A percentile compares a stretch with the other conserved stretches of the same genome.
Evolutionary conservation across 169 alveolate species (phyloP).

Genomic region (Cryptosporidium andersoni): DNA sequence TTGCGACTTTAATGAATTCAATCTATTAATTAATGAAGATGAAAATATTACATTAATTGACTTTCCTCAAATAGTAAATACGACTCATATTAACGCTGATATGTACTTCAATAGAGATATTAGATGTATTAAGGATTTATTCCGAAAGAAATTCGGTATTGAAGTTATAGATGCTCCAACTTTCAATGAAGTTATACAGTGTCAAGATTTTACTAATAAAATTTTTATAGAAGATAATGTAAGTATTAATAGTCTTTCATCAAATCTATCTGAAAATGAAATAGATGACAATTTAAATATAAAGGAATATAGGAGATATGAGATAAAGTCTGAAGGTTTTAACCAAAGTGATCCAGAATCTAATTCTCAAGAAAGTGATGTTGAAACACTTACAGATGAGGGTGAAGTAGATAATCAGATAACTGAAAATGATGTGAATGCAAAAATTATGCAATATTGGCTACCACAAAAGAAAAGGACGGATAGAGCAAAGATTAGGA

Average conservation of each 20-base stretch:
- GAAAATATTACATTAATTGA: constrained; percentile 88
- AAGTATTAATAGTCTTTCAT: constrained; percentile 79
- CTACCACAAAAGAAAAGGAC: constrained; percentile 23
- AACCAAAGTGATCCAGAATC: constrained; percentile 2
- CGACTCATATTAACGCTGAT: constrained; percentile 93
- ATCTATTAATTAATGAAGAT: constrained; percentile 89
- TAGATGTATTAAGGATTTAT: constrained; percentile 89
- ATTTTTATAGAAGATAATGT: constrained; percentile 77
- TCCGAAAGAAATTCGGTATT: constrained; percentile 88
- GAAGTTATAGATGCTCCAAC: constrained; percentile 88
- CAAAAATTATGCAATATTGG: not conserved
- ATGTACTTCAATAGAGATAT: constrained; percentile 93
- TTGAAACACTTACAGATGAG: constrained; percentile 12
- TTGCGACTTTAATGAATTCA: constrained; percentile 98
- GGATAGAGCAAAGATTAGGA: constrained; percentile 22
- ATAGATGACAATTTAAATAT: constrained; percentile 73
- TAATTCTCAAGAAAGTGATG: not conserved
- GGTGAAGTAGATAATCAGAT: constrained; percentile 13
- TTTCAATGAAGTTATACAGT: constrained; percentile 72
- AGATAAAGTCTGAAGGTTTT: constrained; percentile 40
- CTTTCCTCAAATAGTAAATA: constrained; percentile 97
- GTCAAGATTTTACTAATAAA: constrained; percentile 73
- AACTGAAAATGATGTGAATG: not conserved
- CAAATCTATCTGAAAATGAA: constrained; percentile 63
- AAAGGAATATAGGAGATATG: constrained; percentile 71